These are phyloP conservation scores for Cutaneotrichosporon dermatis DNA, from an alignment of 1,284 basidiomycete genomes.

Conservation along the genomic window DNA sequence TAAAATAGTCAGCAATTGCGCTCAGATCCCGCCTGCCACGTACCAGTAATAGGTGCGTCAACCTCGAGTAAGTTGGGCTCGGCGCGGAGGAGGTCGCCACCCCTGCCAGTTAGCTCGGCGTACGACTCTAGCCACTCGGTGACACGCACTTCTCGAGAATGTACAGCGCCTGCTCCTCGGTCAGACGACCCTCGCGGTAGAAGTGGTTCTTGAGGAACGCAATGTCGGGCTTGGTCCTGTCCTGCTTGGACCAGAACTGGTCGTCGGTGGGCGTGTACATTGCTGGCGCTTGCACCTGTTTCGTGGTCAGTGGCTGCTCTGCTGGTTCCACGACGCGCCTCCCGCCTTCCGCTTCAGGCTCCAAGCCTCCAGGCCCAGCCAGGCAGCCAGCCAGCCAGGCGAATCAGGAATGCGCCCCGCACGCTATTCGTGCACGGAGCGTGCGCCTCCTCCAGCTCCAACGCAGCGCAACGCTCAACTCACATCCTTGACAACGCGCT, in stretches of 20 bases:
- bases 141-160: constrained; percentile 65
- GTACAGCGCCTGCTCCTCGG: constrained; percentile 83
- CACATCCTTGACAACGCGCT: constrained; percentile 51
- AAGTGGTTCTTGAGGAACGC: constrained; percentile 99
- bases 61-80: constrained; percentile 89
- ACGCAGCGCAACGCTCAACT: constrained; percentile 18
- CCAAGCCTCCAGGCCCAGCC: too few relatives aligned
- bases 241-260: constrained; percentile 83
- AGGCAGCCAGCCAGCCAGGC: too few relatives aligned
- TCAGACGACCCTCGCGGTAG: constrained; percentile 88
- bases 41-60: constrained; percentile 90
- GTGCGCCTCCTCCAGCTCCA: too few relatives aligned
- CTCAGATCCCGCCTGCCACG: constrained; percentile 40
- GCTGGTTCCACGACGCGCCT: neutral
- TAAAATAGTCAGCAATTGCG: constrained; percentile 37
- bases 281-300: constrained; percentile 87
- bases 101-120: constrained; percentile 39
- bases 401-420: neutral
- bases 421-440: neutral
- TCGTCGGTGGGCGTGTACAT: constrained; percentile 86
- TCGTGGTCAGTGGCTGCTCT: neutral
- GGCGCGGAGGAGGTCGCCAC: constrained; percentile 66
- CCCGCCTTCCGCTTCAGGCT: too few relatives aligned
- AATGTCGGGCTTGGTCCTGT: constrained; percentile 85
- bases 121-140: neutral